Percentiles rank a stretch among this genome's conserved stretches.
These are phyloP conservation scores for Plasmodium malariae DNA, from an alignment of 169 alveolate genomes.

Conservation along the genomic window DNA sequence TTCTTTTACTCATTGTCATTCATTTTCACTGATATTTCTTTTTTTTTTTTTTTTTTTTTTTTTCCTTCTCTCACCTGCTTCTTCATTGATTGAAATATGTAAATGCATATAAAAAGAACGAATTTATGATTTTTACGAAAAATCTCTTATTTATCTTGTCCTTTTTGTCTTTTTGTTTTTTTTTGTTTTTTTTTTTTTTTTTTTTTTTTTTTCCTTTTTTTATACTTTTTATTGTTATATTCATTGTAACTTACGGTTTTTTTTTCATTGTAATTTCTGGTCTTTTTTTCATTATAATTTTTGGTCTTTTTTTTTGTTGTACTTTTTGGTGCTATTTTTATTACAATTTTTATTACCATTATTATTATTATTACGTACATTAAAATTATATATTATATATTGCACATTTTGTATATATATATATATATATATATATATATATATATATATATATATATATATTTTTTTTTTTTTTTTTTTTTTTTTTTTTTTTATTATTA, in stretches of 20 bases:
- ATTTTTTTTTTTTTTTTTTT: not conserved
- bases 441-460: too few species aligned
- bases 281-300: too few species aligned
- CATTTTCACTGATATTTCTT: not conserved
- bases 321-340: not conserved
- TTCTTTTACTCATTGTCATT: not conserved
- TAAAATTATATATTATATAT: too few species aligned
- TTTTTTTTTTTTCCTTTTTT: too few species aligned
- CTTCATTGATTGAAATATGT: slow-evolving; percentile 17
- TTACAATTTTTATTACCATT: not conserved
- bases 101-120: not conserved
- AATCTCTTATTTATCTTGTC: not conserved
- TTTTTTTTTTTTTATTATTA: slow-evolving; percentile 11
- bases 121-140: not conserved
- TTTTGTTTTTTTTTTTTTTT: too few species aligned
- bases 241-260: too few species aligned
- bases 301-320: too few species aligned
- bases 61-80: too few species aligned
- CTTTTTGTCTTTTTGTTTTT: not conserved
- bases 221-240: too few species aligned
- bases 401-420: too few species aligned
- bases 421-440: not conserved
- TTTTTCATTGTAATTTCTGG: too few species aligned
- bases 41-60: not conserved
- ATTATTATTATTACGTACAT: too few species aligned